Evolutionary conservation across 75 land plant species (phyloP), one percentile per base, ranked within the genome.

Genomic region (Pinus albicaulis): DNA sequence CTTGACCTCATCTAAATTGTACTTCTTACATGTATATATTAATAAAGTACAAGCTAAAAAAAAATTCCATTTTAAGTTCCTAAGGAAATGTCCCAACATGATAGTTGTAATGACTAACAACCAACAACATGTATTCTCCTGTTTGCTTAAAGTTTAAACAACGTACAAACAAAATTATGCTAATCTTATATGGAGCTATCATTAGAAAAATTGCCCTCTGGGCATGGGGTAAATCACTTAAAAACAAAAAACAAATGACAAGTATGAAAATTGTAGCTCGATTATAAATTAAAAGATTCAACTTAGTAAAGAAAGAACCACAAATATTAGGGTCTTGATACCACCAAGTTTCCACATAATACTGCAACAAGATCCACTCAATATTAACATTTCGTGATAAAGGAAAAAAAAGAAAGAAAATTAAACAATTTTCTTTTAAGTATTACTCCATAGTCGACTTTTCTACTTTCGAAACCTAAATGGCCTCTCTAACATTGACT

Each of bases 261-360:
- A 59, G 72, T 16, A 78, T 2, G n/a, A 55, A 34, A 19, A 71
- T 7, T 28, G 20, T 3, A 68, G 76, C 26, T 71, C 10, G 3
- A 12, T 10, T 13, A 34, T 25, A 38, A 23, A 31, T 36, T 62
- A 36, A 64, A 36, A 76, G 6, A 57, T 8, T 71, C 26, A 91
- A 92, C 89, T 89, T 91, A 16, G 93, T 86, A 78, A 89, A 91
- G 80, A 95, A 95, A 23, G 94, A 95, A 7, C 98, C 98, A 81
- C 98, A 95, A 36, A 95, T 84, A 76, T 95, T 95, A 68, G 98
- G 98, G 60, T 93, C 98, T 76, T 93, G 93, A 80, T 95, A 95
- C 98, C 98, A 95, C 81, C 96, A 80, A 22, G 98, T 95, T 57
- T 94, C 93, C 55, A 95, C 94, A 82, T 95, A 95, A 83, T 95